These are phyloP conservation scores for Carex myosuroides DNA, from an alignment of 176 grass and related monocot genomes.

Conservation along the genomic window DNA sequence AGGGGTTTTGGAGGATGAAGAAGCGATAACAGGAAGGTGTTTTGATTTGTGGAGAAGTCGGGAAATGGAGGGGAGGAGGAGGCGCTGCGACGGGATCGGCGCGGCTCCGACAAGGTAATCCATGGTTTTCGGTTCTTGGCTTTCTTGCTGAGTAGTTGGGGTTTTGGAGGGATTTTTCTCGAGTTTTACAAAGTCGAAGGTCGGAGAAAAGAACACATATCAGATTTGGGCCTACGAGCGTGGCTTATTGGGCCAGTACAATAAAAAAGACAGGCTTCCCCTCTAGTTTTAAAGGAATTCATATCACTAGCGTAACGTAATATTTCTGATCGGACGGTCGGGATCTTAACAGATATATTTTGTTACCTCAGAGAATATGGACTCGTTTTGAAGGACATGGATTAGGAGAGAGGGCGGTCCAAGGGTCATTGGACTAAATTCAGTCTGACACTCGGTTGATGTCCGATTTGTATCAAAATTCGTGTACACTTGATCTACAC, in stretches of 20 bases:
- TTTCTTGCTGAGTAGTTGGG: background rate
- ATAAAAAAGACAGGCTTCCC: too few relatives aligned
- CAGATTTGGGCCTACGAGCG: background rate
- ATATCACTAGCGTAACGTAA: too few relatives aligned
- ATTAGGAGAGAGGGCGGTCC: too few relatives aligned
- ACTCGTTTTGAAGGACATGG: too few relatives aligned
- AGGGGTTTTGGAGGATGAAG: slow-evolving; percentile 1
- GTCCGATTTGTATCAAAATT: too few relatives aligned
- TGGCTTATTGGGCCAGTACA: background rate
- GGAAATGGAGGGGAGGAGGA: slow-evolving; percentile 11
- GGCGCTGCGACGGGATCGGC: background rate
- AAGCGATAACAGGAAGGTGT: slow-evolving; percentile 18
- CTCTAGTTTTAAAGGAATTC: too few relatives aligned
- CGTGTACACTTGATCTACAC: too few relatives aligned
- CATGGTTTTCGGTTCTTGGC: slow-evolving; percentile 22
- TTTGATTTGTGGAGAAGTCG: slow-evolving; percentile 3
- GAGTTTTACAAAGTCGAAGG: background rate
- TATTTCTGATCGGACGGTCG: too few relatives aligned
- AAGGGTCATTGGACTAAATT: too few relatives aligned
- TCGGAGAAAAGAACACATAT: background rate
- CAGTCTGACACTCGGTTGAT: too few relatives aligned
- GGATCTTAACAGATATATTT: too few relatives aligned
- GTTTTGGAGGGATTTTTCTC: slow-evolving; percentile 13
- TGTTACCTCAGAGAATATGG: too few relatives aligned
- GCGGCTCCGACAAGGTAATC: slow-evolving; percentile 33